phyloP scores from a whole-genome alignment of 2,329 filamentous ascomycete species.

The Fusarium redolens region DNA sequence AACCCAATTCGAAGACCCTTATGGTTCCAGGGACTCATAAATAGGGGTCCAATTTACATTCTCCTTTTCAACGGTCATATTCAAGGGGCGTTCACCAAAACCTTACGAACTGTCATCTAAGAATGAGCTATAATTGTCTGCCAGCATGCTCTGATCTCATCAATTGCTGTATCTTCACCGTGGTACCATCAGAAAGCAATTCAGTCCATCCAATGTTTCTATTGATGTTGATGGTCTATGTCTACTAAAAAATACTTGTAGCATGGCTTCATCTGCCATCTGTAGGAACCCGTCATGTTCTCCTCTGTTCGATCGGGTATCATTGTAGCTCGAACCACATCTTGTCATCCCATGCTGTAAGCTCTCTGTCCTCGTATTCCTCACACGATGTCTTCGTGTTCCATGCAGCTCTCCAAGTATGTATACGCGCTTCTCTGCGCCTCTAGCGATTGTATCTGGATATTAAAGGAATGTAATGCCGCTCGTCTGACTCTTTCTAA shows the following conservation, averaged over 20 bases:
- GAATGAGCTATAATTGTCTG: neutral
- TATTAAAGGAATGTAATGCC: constrained; percentile 47
- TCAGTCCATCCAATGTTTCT: constrained; percentile 19
- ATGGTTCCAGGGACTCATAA: constrained; percentile 4
- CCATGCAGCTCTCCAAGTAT: constrained; percentile 27
- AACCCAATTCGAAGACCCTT: neutral
- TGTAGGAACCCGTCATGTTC: constrained; percentile 20
- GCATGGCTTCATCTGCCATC: constrained; percentile 11
- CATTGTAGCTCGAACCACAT: constrained; percentile 32
- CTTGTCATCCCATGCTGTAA: constrained; percentile 15
- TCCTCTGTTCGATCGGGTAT: constrained; percentile 37
- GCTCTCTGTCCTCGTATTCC: constrained; percentile 8
- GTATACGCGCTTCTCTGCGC: constrained; percentile 16
- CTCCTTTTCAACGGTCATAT: constrained; percentile 27
- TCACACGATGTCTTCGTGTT: constrained; percentile 29
- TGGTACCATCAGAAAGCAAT: neutral
- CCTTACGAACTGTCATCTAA: neutral
- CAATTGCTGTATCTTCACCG: no score
- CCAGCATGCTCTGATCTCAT: neutral
- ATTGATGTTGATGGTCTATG: constrained; percentile 24
- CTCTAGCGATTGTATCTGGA: constrained; percentile 14
- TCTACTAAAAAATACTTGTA: constrained; percentile 14
- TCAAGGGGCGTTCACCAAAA: neutral
- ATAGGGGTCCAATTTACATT: constrained; percentile 40
- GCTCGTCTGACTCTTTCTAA: constrained; percentile 26